Base-by-base conservation (phyloP, 2,329 filamentous ascomycete species). In the Colletotrichum viniferum region DNA sequence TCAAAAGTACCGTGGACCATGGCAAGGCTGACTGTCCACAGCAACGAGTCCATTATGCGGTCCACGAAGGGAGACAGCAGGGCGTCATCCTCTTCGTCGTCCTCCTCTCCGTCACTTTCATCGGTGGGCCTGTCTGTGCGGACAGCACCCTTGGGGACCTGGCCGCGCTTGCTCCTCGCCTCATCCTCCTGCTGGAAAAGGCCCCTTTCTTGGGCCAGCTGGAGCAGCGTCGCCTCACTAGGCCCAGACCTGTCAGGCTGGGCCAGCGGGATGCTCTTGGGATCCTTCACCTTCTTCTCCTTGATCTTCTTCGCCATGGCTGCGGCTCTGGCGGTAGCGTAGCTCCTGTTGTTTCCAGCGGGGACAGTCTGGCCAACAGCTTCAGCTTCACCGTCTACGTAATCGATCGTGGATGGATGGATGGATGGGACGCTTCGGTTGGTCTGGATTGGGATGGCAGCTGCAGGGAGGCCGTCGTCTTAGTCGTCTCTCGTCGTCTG, bases 1-100 rank as follows among this genome's bases (percentile, higher is more conserved):
- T 96, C 94, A 68, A 97, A 88, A 0, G 93, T 95, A 78, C 76
- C 92, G 81, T 96, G 94, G 66, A 96, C 84, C 87, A 93, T 94
- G 14, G 91, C 87, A 79, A 97, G 84, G 77, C 91, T 92, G 13
- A 91, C 84, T 8, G 87, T 88, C 89, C 90, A 93, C 28, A 93
- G 84, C 4, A 90, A 38, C 0, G 90, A 85, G 48, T 93, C 91
- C 76, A 92, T 83, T 63, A 90, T 79, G 34, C 89, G 86, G 71
- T 92, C 90, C 9, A 86, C 86, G 0, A 82, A 80, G 18, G 89
- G 86, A 0, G 87, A 84, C 1, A 90, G 78, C 14, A 80, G 78
- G 1, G 77, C 78, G 0, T 79, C 81, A 10, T 83, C 82, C 5
- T 83, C 82, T 0, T 82, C 83, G 1, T 83, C 81, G 3, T 83